phyloP scores from a whole-genome alignment of 495 filamentous ascomycete species.

The Penicillium ochrochloron region DNA sequence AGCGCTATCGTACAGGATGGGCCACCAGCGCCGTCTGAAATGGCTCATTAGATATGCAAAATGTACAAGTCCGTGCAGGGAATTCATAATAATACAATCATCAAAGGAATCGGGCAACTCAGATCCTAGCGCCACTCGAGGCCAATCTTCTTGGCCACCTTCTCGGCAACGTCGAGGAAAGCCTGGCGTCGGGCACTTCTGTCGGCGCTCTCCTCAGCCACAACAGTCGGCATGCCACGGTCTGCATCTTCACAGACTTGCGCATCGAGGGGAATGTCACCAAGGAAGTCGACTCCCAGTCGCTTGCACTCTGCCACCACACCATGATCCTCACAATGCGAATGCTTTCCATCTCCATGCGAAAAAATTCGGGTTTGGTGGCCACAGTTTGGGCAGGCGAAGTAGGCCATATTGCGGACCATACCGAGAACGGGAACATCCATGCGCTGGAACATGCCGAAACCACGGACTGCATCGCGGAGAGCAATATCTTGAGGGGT shows the following conservation, averaged over 20 bases:
- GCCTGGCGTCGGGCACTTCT: slow-evolving; percentile 69
- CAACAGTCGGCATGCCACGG: slow-evolving; percentile 86
- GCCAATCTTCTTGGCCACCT: slow-evolving; percentile 59
- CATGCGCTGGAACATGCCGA: slow-evolving; percentile 89
- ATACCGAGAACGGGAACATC: slow-evolving; percentile 82
- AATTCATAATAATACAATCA: slow-evolving; percentile 7
- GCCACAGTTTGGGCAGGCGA: slow-evolving; percentile 78
- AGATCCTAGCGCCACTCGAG: slow-evolving; percentile 35
- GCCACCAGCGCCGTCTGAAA: not conserved
- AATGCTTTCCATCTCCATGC: slow-evolving; percentile 43
- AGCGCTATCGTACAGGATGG: not conserved
- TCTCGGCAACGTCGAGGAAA: slow-evolving; percentile 71
- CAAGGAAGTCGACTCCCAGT: slow-evolving; percentile 74
- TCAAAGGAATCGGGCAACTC: not conserved
- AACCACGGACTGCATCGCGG: slow-evolving; percentile 84
- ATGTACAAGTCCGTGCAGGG: not conserved
- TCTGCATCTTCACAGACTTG: slow-evolving; percentile 89
- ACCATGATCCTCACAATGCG: slow-evolving; percentile 49
- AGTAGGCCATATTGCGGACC: slow-evolving; percentile 94
- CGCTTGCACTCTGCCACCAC: slow-evolving; percentile 63
- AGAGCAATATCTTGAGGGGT: slow-evolving; percentile 93
- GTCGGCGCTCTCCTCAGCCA: slow-evolving; percentile 79
- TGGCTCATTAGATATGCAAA: not conserved
- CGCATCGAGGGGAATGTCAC: slow-evolving; percentile 88
- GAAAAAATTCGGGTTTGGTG: slow-evolving; percentile 78